Percentiles rank a stretch among this genome's conserved stretches.
Conservation (phyloP, 192 early-diverging fungal species). For the Backusella australiensis region DNA sequence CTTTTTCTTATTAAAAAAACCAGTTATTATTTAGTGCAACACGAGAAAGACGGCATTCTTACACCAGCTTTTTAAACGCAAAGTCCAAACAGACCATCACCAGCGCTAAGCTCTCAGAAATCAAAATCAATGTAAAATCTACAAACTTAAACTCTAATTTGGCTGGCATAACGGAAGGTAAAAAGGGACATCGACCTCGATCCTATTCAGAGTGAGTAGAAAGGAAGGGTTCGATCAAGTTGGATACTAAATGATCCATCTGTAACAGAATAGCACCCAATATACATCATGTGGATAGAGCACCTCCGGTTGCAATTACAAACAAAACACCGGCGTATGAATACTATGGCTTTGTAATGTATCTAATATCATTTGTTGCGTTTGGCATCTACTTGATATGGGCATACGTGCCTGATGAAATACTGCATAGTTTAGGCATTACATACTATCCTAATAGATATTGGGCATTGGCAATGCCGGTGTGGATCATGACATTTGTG, state of each 20-base stretch:
- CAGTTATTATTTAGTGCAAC: background rate
- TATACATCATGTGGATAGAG: conserved; percentile 23
- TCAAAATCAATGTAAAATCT: background rate
- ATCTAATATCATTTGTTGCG: conserved; percentile 72
- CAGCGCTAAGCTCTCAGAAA: background rate
- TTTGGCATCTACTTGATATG: conserved; percentile 76
- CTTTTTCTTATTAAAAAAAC: background rate
- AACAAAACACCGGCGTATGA: conserved; percentile 76
- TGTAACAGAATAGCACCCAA: conserved; percentile 19
- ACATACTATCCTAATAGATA: conserved; percentile 86
- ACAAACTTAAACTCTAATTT: background rate
- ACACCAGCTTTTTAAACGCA: conserved; percentile 27
- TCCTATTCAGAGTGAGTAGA: conserved; percentile 36
- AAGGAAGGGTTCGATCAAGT: too few species aligned
- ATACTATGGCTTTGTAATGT: conserved; percentile 88
- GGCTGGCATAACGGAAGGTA: background rate
- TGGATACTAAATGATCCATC: background rate
- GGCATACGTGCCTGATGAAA: conserved; percentile 82
- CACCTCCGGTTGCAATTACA: conserved; percentile 32
- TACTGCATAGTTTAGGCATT: conserved; percentile 66
- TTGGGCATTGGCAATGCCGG: conserved; percentile 81
- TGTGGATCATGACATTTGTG: conserved; percentile 72
- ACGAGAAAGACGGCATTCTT: conserved; percentile 28
- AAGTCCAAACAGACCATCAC: conserved; percentile 15
- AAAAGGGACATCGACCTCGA: conserved; percentile 33